phyloP scores from a whole-genome alignment of 2,329 filamentous ascomycete species.

The Alternaria gansuensis region DNA sequence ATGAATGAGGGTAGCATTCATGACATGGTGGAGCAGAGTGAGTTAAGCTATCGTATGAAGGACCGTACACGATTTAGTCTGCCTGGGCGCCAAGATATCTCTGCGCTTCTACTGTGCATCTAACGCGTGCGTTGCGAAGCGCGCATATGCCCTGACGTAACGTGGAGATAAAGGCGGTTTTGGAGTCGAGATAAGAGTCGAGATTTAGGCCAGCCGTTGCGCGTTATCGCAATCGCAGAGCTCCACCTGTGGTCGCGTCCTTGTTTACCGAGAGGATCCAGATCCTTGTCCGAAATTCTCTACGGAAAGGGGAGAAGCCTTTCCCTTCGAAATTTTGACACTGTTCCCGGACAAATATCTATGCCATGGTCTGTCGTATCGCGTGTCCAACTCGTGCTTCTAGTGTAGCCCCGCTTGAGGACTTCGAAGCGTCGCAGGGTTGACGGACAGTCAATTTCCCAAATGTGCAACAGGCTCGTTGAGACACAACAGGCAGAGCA shows the following conservation, averaged over 20 bases:
- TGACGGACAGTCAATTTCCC: background rate
- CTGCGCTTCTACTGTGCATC: slow-evolving; percentile 21
- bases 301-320: slow-evolving; percentile 3
- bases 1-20: slow-evolving; percentile 18
- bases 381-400: background rate
- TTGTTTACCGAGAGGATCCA: slow-evolving; percentile 17
- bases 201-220: slow-evolving; percentile 12
- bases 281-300: slow-evolving; percentile 1
- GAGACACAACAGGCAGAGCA: background rate
- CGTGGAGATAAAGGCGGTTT: slow-evolving; percentile 28
- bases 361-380: background rate
- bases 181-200: slow-evolving; percentile 28
- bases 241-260: slow-evolving; percentile 20
- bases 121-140: slow-evolving; percentile 20
- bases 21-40: background rate
- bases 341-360: background rate
- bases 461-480: background rate
- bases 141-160: slow-evolving; percentile 32
- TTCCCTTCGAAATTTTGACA: background rate
- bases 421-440: background rate
- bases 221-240: slow-evolving; percentile 22
- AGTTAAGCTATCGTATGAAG: slow-evolving; percentile 12
- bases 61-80: slow-evolving; percentile 17
- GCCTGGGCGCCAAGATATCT: slow-evolving; percentile 37
- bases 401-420: background rate